Evolutionary conservation across 768 basidiomycete genomes (phyloP), one percentile per base, ranked within the genome.

Genomic region (Tephrocybe sp.): DNA sequence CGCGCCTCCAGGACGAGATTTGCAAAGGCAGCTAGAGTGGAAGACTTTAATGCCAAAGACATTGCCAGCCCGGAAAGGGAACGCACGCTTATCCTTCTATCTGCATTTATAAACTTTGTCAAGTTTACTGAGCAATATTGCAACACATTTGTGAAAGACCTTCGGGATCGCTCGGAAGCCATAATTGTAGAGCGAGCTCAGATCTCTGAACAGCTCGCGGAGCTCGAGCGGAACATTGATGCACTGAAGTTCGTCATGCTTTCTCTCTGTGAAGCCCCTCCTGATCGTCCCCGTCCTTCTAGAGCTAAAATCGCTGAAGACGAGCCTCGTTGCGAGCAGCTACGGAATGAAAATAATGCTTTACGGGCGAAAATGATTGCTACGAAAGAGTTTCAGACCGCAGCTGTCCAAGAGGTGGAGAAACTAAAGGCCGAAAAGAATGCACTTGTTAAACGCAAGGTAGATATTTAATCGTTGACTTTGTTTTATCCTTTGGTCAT

Each of bases 91-190:
- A 75, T 80, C 46, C 74, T 89, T 34, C 79, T 97, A 56, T 91
- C 90, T 30, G 92, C 88, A 2, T 88, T 96, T 58, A 90, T 95
- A 74, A 97, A 97, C 69, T 92, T 95, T 65, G 82, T 93, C 68
- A 92, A 91, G 68, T 96, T 94, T 66, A 85, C 84, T 12, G 88
- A 86, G 58, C 88, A 91, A 58, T 75, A 72, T 53, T 85, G 83
- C 58, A 75, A 79, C 34, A 67, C 76, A 2, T 84, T 88, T 53
- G 73, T 88, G 15, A 73, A 73, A 49, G 75, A 78, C n/a, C 69
- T 93, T 21, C 78, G 83, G 37, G 80, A 84, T 11, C 73, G 77
- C 51, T 85, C 84, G 10, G 68, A 81, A 15, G 66, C 74, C 11
- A 61, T 88, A 23, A 71, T 81, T 43, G 68, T 81, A 26, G 84